A percentile compares a stretch with the other conserved stretches of the same genome.
Evolutionary conservation across 2,329 filamentous ascomycete genomes (phyloP).

Genomic region (Apiospora rasikravindrae): DNA sequence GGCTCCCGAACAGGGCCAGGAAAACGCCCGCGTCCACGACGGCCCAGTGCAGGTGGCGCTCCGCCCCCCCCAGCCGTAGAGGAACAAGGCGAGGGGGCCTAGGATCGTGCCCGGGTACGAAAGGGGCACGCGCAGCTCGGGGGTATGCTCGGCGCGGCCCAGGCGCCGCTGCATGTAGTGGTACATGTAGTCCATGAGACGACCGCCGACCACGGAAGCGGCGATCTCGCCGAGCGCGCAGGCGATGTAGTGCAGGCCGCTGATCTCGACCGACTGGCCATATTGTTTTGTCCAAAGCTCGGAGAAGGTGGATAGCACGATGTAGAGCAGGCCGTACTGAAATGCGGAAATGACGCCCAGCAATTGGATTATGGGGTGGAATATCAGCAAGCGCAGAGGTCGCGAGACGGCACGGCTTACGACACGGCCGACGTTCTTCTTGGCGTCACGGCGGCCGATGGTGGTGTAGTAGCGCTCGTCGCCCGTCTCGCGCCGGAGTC

Average conservation of each 20-base stretch:
- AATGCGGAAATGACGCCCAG: conserved; percentile 61
- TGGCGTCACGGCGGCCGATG: conserved; percentile 43
- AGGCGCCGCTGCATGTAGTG: conserved; percentile 22
- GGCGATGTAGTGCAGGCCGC: conserved; percentile 69
- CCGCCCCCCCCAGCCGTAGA: conserved; percentile 51
- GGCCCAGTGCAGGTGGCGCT: conserved; percentile 43
- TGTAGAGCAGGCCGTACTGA: conserved; percentile 67
- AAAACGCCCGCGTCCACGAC: conserved; percentile 45
- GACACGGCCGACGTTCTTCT: conserved; percentile 33
- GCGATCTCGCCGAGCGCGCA: conserved; percentile 66
- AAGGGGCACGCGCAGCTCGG: conserved; percentile 68
- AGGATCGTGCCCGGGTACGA: conserved; percentile 58
- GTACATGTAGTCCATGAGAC: conserved; percentile 49
- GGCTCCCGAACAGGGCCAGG: conserved; percentile 39
- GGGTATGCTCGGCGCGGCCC: conserved; percentile 36
- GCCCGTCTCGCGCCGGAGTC: conserved; percentile 40
- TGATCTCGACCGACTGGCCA: conserved; percentile 58
- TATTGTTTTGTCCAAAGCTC: conserved; percentile 62
- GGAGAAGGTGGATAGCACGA: conserved; percentile 67
- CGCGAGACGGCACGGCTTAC: conserved; percentile 50
- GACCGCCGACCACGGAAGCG: conserved; percentile 54
- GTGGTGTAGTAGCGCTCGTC: conserved; percentile 40
- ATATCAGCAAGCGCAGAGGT: conserved; percentile 60
- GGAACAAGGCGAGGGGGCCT: conserved; percentile 41
- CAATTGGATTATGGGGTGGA: conserved; percentile 65